A percentile compares a stretch with the other conserved stretches of the same genome.
Conservation (phyloP, 208 protist species). For the Wallacemonas sp. region DNA sequence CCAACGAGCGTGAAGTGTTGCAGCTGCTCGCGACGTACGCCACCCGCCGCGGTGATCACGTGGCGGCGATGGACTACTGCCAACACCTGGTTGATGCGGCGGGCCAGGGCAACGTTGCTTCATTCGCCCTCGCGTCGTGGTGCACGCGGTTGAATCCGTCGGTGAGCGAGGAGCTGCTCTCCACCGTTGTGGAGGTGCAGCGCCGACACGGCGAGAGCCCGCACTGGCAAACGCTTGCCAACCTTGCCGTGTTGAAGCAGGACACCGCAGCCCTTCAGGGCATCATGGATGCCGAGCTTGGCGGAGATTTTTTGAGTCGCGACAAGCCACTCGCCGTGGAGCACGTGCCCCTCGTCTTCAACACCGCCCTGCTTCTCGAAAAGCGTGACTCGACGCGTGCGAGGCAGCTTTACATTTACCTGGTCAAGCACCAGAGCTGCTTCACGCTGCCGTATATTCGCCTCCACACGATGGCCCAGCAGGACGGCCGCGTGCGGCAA, state of each 20-base stretch:
- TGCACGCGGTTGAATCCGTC: conserved; percentile 66
- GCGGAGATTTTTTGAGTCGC: conserved; percentile 49
- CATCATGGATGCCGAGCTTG: conserved; percentile 73
- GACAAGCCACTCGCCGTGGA: conserved; percentile 24
- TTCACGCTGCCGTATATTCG: conserved; percentile 76
- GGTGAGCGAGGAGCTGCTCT: conserved; percentile 35
- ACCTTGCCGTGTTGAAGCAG: conserved; percentile 51
- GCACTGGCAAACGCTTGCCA: conserved; percentile 62
- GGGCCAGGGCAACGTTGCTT: conserved; percentile 61
- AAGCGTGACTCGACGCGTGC: conserved; percentile 36
- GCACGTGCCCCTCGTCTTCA: conserved; percentile 82
- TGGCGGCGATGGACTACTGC: conserved; percentile 63
- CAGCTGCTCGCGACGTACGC: conserved; percentile 70
- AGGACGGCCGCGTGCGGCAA: conserved; percentile 50
- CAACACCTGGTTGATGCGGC: conserved; percentile 58
- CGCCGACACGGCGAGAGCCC: conserved; percentile 31
- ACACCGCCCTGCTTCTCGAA: conserved; percentile 74
- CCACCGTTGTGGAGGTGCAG: conserved; percentile 41
- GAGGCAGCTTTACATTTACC: conserved; percentile 70
- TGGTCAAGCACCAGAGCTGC: conserved; percentile 77
- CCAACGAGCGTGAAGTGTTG: conserved; percentile 80
- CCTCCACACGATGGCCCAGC: conserved; percentile 61
- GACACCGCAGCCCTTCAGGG: conserved; percentile 67
- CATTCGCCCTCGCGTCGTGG: conserved; percentile 68
- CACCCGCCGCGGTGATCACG: conserved; percentile 55